These are phyloP conservation scores for Ceratocystis destructans DNA, from an alignment of 2,329 filamentous ascomycete genomes.

Conservation along the genomic window DNA sequence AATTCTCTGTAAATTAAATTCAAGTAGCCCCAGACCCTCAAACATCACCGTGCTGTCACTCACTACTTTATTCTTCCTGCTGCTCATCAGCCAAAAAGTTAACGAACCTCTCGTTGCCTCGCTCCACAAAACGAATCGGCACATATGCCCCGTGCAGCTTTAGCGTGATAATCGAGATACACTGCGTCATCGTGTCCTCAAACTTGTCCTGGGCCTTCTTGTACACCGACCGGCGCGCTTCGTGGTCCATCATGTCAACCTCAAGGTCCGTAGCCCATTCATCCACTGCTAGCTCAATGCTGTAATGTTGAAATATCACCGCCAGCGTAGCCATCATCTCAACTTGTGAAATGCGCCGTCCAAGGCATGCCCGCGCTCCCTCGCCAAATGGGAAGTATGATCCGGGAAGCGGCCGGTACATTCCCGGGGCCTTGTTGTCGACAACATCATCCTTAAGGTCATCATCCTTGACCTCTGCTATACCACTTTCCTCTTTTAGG, in stretches of 20 bases:
- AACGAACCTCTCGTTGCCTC: conserved; percentile 56
- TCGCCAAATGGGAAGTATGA: conserved; percentile 46
- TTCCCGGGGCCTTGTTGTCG: conserved; percentile 26
- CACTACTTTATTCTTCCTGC: neutral
- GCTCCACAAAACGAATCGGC: conserved; percentile 53
- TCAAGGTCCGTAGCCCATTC: conserved; percentile 42
- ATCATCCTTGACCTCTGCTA: conserved; percentile 19
- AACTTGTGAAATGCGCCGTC: conserved; percentile 45
- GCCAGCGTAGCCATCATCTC: conserved; percentile 43
- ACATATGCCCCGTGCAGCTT: conserved; percentile 51
- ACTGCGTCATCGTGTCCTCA: conserved; percentile 37
- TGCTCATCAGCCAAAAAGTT: conserved; percentile 23
- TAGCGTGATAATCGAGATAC: conserved; percentile 54
- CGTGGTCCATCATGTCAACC: conserved; percentile 36
- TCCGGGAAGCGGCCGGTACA: conserved; percentile 47
- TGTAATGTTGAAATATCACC: conserved; percentile 44
- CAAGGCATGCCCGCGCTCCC: conserved; percentile 43
- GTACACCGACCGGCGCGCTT: conserved; percentile 42
- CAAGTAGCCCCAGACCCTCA: neutral
- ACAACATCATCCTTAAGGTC: conserved; percentile 6
- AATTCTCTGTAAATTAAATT: neutral
- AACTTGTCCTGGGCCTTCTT: conserved; percentile 44
- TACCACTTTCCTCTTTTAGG: conserved; percentile 8
- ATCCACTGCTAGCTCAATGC: conserved; percentile 56
- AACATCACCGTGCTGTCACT: neutral